Evolutionary conservation across 129 eudicot species (phyloP).

Genomic region (Oenanthe sinensis): DNA sequence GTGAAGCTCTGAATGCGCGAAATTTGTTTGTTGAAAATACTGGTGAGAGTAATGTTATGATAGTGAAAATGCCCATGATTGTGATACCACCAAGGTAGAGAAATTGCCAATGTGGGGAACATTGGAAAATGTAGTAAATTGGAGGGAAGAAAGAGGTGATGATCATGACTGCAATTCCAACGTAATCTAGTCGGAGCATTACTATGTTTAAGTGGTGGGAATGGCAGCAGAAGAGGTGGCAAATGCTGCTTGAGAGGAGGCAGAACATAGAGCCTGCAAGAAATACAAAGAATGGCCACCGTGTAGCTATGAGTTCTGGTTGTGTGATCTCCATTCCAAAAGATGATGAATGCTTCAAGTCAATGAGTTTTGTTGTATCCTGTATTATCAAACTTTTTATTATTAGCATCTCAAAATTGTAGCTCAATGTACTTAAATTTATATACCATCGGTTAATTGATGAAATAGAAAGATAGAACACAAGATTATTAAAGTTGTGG

Average conservation of each 20-base stretch:
- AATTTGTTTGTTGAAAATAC: conserved; percentile 58
- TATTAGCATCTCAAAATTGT: not conserved
- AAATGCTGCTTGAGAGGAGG: conserved; percentile 80
- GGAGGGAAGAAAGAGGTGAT: conserved; percentile 98
- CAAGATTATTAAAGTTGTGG: not conserved
- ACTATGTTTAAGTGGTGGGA: conserved; percentile 49
- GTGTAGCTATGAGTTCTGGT: conserved; percentile 29
- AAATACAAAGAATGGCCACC: conserved; percentile 88
- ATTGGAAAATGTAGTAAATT: conserved; percentile 83
- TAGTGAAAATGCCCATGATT: conserved; percentile 61
- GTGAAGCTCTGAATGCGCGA: conserved; percentile 56
- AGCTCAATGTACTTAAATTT: not conserved
- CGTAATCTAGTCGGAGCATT: conserved; percentile 65
- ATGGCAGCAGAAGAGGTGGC: conserved; percentile 98
- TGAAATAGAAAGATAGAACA: not conserved
- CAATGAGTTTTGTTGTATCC: conserved; percentile 53
- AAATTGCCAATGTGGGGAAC: conserved; percentile 67
- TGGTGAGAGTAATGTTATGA: conserved; percentile 66
- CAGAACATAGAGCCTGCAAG: conserved; percentile 85
- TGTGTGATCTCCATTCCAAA: conserved; percentile 27
- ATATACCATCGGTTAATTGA: not conserved
- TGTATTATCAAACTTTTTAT: conserved; percentile 10
- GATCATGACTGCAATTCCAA: conserved; percentile 80
- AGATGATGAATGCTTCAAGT: conserved; percentile 39
- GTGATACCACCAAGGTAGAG: conserved; percentile 71